Evolutionary conservation across 2,329 filamentous ascomycete genomes (phyloP), one percentile per base, ranked within the genome.

Genomic region (Alternaria incomplexa): DNA sequence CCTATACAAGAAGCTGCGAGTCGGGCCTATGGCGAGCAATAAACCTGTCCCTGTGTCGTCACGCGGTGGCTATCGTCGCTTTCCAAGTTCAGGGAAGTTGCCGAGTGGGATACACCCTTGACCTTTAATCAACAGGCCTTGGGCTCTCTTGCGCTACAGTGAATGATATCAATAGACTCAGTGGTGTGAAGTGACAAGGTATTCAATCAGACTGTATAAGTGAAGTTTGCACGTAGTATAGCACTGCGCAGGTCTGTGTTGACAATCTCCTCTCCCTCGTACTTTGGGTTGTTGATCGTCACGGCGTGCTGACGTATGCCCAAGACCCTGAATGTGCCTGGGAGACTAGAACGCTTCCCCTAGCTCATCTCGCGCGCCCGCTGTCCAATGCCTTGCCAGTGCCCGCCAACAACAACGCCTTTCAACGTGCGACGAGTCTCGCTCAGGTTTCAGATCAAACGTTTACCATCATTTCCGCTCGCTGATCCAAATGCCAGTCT

Each of bases 21-120:
- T 62, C 56, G 60, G 55, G 60, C 60, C 60, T 58, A 62, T 59
- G 50, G 44, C 40, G 28, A 7, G 40, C 25, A 55, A 28, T 32
- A 26, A 50, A 48, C 45, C 40, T 62, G 61, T 58, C 43, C 45
- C 43, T 47, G 40, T 62, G 61, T 67, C 52, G 62, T 62, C 51
- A 56, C 46, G 65, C 59, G 56, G 61, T 61, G 48, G 62, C 53
- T 30, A 56, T 62, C 26, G 63, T 64, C 56, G 58, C 47, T 58
- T 60, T 56, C 32, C 32, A 36, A 36, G 32, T 36, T 36, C 53
- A 61, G 53, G 54, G 43, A 60, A 61, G 58, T 50, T 28, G 60
- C 48, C 56, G 56, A 65, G 56, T 64, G 64, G 64, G 64, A 66
- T 66, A 55, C 32, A 64, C 64, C 64, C 61, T 66, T 54, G 61